phyloP scores from a whole-genome alignment of 441 rosid species.

The Euphorbia corollata region DNA sequence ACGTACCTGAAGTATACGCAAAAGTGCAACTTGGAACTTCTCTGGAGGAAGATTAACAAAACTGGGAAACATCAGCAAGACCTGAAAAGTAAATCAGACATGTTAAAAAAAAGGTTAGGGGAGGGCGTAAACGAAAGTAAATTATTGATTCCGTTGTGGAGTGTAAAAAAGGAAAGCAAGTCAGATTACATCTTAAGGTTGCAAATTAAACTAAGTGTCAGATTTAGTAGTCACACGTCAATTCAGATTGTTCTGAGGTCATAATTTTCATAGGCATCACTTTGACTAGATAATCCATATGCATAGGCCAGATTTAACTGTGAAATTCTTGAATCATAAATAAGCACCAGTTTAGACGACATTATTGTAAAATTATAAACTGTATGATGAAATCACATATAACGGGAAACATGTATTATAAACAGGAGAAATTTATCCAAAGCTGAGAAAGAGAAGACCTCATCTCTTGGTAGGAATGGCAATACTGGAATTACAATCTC shows the following conservation, averaged over 20 bases:
- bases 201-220: not conserved
- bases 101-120: not conserved
- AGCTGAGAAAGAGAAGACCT: conserved; percentile 41
- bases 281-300: not conserved
- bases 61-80: conserved; percentile 58
- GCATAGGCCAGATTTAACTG: not conserved
- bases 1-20: conserved; percentile 70
- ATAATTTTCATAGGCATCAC: not conserved
- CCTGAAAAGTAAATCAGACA: conserved; percentile 34
- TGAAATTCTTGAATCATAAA: not conserved
- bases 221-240: not conserved
- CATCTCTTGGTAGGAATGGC: conserved; percentile 80
- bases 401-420: not conserved
- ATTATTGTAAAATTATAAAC: not conserved
- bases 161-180: not conserved
- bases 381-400: not conserved
- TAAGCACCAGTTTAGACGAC: not conserved
- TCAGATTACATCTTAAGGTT: not conserved
- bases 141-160: not conserved
- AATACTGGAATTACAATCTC: conserved; percentile 82
- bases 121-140: not conserved
- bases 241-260: not conserved
- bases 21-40: conserved; percentile 76
- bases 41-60: conserved; percentile 79
- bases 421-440: not conserved